These are phyloP conservation scores for Kurtzmaniella fragi DNA, from an alignment of 805 yeast species.

Conservation along the genomic window DNA sequence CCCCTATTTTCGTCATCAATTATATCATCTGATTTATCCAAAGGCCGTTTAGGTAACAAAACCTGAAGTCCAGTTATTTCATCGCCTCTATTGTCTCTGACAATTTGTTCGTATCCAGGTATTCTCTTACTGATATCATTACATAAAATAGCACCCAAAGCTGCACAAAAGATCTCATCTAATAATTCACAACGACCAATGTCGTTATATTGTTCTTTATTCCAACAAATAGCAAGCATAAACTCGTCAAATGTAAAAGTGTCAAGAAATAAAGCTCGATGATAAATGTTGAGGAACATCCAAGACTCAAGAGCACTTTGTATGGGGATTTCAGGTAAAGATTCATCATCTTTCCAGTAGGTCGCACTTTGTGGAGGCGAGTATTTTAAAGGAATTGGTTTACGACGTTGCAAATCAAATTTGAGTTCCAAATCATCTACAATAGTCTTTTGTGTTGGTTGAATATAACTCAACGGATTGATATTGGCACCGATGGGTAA, in stretches of 20 bases:
- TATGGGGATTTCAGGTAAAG: slow-evolving; percentile 6
- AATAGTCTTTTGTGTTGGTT: slow-evolving; percentile 25
- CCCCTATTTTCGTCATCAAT: slow-evolving; percentile 18
- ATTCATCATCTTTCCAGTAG: slow-evolving; percentile 11
- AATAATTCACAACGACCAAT: slow-evolving; percentile 47
- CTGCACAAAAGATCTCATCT: slow-evolving; percentile 65
- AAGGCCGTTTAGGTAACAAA: slow-evolving; percentile 13
- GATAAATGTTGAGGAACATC: slow-evolving; percentile 70
- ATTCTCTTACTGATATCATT: slow-evolving; percentile 13
- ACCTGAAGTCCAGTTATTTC: slow-evolving; percentile 11
- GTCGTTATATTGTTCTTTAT: slow-evolving; percentile 29
- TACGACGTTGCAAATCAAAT: slow-evolving; percentile 28
- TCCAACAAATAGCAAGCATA: slow-evolving; percentile 51
- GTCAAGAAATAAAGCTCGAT: slow-evolving; percentile 59
- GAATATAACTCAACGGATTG: slow-evolving; percentile 9
- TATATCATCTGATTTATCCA: slow-evolving; percentile 12
- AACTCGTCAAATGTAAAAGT: slow-evolving; percentile 79
- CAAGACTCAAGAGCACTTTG: slow-evolving; percentile 61
- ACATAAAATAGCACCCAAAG: slow-evolving; percentile 52
- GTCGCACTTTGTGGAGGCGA: slow-evolving; percentile 21
- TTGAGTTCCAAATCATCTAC: slow-evolving; percentile 24
- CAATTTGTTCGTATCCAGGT: slow-evolving; percentile 19
- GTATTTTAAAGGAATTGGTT: slow-evolving; percentile 17
- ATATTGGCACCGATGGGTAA: background rate
- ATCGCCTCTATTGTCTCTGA: slow-evolving; percentile 31